These are phyloP conservation scores for Aspergillus neotritici DNA, from an alignment of 2,329 filamentous ascomycete species.

Conservation along the genomic window DNA sequence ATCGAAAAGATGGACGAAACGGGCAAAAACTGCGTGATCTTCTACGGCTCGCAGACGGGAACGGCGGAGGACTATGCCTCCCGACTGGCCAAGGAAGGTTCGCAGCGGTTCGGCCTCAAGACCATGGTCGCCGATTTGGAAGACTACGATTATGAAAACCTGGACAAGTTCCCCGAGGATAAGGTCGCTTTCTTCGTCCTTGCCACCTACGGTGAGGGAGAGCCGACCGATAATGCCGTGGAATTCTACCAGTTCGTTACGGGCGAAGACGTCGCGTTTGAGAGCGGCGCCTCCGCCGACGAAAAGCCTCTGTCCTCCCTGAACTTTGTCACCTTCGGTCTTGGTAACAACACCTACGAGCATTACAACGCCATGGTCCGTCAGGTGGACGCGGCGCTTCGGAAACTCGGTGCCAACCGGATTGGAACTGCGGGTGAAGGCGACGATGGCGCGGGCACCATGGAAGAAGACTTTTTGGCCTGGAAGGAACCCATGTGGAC, in stretches of 20 bases:
- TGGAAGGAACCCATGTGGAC: conserved; percentile 99
- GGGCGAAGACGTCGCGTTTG: conserved; percentile 74
- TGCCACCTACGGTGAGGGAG: conserved; percentile 95
- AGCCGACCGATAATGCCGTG: conserved; percentile 97
- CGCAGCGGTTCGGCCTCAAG: conserved; percentile 90
- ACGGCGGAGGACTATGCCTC: conserved; percentile 98
- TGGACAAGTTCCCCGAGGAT: conserved; percentile 81
- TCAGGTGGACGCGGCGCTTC: conserved; percentile 74
- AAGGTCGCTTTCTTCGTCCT: conserved; percentile 93
- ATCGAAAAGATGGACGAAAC: conserved; percentile 93
- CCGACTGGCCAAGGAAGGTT: conserved; percentile 91
- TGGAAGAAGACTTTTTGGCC: conserved; percentile 98
- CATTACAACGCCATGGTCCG: conserved; percentile 99
- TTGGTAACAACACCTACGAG: conserved; percentile 99
- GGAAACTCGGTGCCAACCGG: conserved; percentile 74
- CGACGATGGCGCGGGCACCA: conserved; percentile 95
- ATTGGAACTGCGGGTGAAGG: conserved; percentile 89
- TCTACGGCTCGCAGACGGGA: conserved; percentile 97
- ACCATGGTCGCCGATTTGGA: conserved; percentile 98
- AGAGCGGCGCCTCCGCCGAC: conserved; percentile 55
- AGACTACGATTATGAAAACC: conserved; percentile 93
- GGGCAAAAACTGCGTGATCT: conserved; percentile 95
- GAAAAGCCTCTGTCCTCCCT: conserved; percentile 74
- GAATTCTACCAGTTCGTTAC: conserved; percentile 98
- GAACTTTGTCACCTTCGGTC: conserved; percentile 90